Evolutionary conservation across 2,329 filamentous ascomycete genomes (phyloP).

Genomic region (Sphaerulina populicola): DNA sequence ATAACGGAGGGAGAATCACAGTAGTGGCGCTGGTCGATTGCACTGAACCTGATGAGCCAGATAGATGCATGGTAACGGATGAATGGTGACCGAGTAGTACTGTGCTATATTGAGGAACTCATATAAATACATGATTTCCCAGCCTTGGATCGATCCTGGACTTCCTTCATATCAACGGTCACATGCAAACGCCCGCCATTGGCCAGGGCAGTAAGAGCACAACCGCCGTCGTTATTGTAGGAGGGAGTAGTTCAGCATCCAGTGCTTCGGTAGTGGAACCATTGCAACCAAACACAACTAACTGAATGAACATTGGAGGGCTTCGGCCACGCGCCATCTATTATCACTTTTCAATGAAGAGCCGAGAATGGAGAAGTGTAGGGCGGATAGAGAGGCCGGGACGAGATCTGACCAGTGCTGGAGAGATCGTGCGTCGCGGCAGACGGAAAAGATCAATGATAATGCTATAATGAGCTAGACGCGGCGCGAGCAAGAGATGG

Average conservation of each 20-base stretch:
- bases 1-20: no score
- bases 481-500: not conserved
- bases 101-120: no score
- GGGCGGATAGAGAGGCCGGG: slow-evolving; percentile 1
- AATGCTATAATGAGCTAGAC: not conserved
- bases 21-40: not conserved
- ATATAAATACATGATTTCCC: slow-evolving; percentile 3
- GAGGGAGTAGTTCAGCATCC: slow-evolving; percentile 31
- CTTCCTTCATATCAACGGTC: slow-evolving; percentile 25
- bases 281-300: slow-evolving; percentile 4
- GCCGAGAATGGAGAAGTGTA: slow-evolving; percentile 10
- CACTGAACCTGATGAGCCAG: not conserved
- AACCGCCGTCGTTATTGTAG: slow-evolving; percentile 28
- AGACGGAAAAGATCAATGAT: not conserved
- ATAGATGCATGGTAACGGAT: not conserved
- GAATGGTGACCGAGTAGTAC: not conserved
- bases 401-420: not conserved
- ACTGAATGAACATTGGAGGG: not conserved
- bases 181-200: slow-evolving; percentile 30
- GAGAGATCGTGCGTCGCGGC: slow-evolving; percentile 1
- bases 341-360: slow-evolving; percentile 1
- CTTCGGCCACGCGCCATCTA: not conserved
- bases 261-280: slow-evolving; percentile 21
- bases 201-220: slow-evolving; percentile 29
- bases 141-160: slow-evolving; percentile 19